Base-by-base conservation (phyloP, 1,284 basidiomycete genomes). In the Sphaerobolus stellatus region DNA sequence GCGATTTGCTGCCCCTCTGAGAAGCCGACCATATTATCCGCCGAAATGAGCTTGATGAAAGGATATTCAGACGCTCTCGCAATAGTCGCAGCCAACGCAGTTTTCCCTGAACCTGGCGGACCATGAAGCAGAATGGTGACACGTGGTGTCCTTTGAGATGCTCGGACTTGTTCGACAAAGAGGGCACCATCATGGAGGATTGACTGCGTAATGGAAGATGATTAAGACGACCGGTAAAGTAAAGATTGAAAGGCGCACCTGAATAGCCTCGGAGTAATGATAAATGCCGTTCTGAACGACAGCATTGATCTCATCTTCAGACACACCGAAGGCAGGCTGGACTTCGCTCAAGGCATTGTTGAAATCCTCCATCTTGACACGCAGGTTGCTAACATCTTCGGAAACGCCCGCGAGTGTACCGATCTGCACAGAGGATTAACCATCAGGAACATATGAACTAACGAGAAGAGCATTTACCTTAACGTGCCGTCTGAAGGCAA, bases 201-300 rank as follows among this genome's bases (percentile, higher is more conserved):
- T 66, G 90, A 88, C 92, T 94, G 65, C 49, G n/a, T n/a, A 54
- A 52, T 58, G 51, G 56, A 64, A 36, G 56, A 51, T 43, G 28
- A 40, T 48, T 31, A 18, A 25, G 11, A n/a, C n/a, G 40, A 47
- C 9, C 3, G 20, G 11, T 7, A 54, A 38, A 14, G 54, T 16
- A 28, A 20, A 25, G 34, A 24, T 24, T 25, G 7, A 52, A 61
- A 62, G 53, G 78, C 85, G 62, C 64, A 90, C 90, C 71, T 94
- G 83, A 65, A 98, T 77, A 41, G 81, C 75, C 4, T 71, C 60
- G 61, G 88, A 86, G 70, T 86, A 98, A 68, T 95, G 92, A 61
- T 98, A 95, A 70, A 99, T 98, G 9, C 97, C 97, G 68, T 98
- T 98, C 71, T 94, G 90, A 33, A 98, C 90, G 51, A 98, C 94